Evolutionary conservation across 768 basidiomycete genomes (phyloP), one percentile per base, ranked within the genome.

Genomic region (Russula virescens): DNA sequence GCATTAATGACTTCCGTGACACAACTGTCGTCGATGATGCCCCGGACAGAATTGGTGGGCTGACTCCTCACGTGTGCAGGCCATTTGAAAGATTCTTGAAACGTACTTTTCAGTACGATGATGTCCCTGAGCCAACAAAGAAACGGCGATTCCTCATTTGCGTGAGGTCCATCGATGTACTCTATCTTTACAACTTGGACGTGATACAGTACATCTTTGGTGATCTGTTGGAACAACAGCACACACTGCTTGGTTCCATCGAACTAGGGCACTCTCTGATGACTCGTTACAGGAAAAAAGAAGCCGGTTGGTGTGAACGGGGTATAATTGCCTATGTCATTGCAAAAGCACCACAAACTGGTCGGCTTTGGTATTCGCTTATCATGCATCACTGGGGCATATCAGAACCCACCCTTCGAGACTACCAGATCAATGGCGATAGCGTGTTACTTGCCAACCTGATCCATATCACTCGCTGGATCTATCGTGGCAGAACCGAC

Each of bases 101-200:
- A 9, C 55, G 62, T 19, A 62, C 62, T 21, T 43, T 58, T 16
- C 19, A 55, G 13, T 58, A 55, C 21, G 31, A 46, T 25, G 26
- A 53, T 8, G 45, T 63, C 6, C 1, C 43, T 6, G 57, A 58
- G 9, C 5, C 13, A 2, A 42, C 46, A 16, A 63, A 63, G 26
- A 43, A 46, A n/a, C 38, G 13, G 2, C 62, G 62, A 14, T 25
- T 58, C 26, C 40, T 47, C 18, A 58, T 63, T 7, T 63, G 57
- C 9, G 23, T 26, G 3, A 58, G 53, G 28, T 45, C 25, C 11
- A 25, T 63, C 11, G 11, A 23, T 10, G 34, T 45, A 2, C n/a
- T 50, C 0, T 1, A 11, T 26, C 18, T 58, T 48, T 14, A 52
- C 47, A 31, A n/a, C n/a, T 2, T 38, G 38, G n/a, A n/a, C n/a